These are phyloP conservation scores for Plasmodium blacklocki DNA, from an alignment of 169 alveolate species.

Conservation along the genomic window DNA sequence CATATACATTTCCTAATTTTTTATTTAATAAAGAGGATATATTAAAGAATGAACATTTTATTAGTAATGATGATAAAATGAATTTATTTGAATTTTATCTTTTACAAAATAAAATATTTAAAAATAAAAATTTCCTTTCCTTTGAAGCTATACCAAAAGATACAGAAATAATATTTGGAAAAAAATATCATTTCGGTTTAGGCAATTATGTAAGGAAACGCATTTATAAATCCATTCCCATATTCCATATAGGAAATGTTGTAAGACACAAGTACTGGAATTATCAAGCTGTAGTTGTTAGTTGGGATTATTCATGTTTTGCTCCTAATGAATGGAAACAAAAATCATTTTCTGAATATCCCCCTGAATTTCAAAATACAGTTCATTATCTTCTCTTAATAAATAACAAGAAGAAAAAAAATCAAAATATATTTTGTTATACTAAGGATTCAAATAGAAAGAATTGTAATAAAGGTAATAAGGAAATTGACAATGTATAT, in stretches of 20 bases:
- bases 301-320: conserved; percentile 72
- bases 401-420: conserved; percentile 18
- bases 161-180: conserved; percentile 55
- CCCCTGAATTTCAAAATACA: conserved; percentile 38
- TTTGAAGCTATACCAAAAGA: conserved; percentile 54
- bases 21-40: not conserved
- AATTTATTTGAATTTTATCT: conserved; percentile 33
- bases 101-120: conserved; percentile 8
- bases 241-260: conserved; percentile 73
- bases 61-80: conserved; percentile 37
- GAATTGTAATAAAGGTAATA: not conserved
- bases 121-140: conserved; percentile 31
- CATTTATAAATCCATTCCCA: conserved; percentile 57
- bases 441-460: not conserved
- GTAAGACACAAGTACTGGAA: conserved; percentile 75
- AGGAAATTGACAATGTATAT: not conserved
- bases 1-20: not conserved
- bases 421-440: not conserved
- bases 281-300: conserved; percentile 67
- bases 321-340: conserved; percentile 74
- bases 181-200: conserved; percentile 60
- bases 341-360: conserved; percentile 44
- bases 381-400: conserved; percentile 66
- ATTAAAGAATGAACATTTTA: conserved; percentile 20
- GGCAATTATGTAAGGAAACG: conserved; percentile 74